Percentiles rank a stretch among this genome's conserved stretches.
Evolutionary conservation across 768 basidiomycete genomes (phyloP).

Genomic region (Phaeotremella skinneri): DNA sequence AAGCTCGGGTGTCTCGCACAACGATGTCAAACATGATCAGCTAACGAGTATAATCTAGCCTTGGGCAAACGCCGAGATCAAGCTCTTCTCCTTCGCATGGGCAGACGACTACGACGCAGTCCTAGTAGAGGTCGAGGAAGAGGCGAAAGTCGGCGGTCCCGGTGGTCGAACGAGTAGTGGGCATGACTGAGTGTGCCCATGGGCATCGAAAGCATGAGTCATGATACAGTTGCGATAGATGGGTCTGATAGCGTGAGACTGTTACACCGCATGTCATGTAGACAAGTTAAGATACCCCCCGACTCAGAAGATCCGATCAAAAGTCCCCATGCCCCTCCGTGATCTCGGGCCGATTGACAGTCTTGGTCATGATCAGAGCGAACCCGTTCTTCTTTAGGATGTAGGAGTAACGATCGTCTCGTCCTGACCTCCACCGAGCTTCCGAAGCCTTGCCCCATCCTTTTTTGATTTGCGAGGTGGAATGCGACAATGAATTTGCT

Average conservation of each 20-base stretch:
- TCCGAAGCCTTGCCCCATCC: no score
- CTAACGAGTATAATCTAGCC: slow-evolving; percentile 13
- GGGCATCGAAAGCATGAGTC: not conserved
- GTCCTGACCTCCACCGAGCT: no score
- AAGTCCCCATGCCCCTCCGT: not conserved
- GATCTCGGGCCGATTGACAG: not conserved
- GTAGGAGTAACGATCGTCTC: no score
- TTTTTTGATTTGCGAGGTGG: no score
- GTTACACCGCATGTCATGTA: not conserved
- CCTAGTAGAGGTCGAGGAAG: slow-evolving; percentile 26
- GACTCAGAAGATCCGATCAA: not conserved
- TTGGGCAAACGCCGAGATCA: slow-evolving; percentile 50
- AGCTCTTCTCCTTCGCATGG: slow-evolving; percentile 39
- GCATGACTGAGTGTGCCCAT: not conserved
- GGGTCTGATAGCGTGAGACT: not conserved
- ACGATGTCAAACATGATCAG: not conserved
- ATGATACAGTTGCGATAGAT: not conserved
- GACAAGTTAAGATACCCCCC: not conserved
- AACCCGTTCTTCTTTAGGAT: not conserved
- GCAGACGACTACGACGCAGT: slow-evolving; percentile 37
- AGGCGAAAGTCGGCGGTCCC: slow-evolving; percentile 25
- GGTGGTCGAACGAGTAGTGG: slow-evolving; percentile 25
- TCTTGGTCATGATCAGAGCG: not conserved
- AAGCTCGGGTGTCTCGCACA: not conserved
- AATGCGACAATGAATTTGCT: no score